phyloP scores from a whole-genome alignment of 2,329 filamentous ascomycete genomes.

The Hymenoscyphus occultus region DNA sequence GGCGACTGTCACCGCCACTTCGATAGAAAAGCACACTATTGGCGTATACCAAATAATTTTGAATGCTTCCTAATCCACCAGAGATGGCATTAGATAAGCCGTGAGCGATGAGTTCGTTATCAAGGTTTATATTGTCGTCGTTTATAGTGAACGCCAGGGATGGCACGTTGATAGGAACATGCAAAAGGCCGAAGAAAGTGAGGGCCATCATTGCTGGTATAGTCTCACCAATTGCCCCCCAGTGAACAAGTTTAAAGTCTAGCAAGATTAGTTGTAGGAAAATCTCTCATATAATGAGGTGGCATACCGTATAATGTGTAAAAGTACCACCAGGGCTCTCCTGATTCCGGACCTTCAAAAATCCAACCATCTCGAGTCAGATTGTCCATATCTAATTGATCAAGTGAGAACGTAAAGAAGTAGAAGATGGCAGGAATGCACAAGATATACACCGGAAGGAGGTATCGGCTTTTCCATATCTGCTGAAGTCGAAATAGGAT shows the following conservation, averaged over 20 bases:
- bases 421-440: slow-evolving; percentile 75
- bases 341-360: slow-evolving; percentile 76
- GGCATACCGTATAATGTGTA: slow-evolving; percentile 87
- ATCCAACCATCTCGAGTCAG: slow-evolving; percentile 82
- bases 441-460: slow-evolving; percentile 85
- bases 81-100: slow-evolving; percentile 91
- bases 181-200: slow-evolving; percentile 95
- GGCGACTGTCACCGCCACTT: slow-evolving; percentile 81
- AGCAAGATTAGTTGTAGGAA: not conserved
- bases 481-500: slow-evolving; percentile 73
- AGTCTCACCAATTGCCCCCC: slow-evolving; percentile 77
- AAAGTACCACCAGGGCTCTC: slow-evolving; percentile 97
- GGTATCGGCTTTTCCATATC: slow-evolving; percentile 75
- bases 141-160: slow-evolving; percentile 86
- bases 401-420: slow-evolving; percentile 67
- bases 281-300: slow-evolving; percentile 23
- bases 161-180: slow-evolving; percentile 97
- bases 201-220: slow-evolving; percentile 94
- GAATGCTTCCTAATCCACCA: slow-evolving; percentile 80
- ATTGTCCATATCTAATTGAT: slow-evolving; percentile 62
- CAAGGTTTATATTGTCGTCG: slow-evolving; percentile 88
- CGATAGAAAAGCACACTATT: slow-evolving; percentile 97
- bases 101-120: slow-evolving; percentile 87
- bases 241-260: slow-evolving; percentile 81
- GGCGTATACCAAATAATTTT: slow-evolving; percentile 96